Conservation (phyloP, 192 early-diverging fungal genomes). For the Podila minutissima region DNA sequence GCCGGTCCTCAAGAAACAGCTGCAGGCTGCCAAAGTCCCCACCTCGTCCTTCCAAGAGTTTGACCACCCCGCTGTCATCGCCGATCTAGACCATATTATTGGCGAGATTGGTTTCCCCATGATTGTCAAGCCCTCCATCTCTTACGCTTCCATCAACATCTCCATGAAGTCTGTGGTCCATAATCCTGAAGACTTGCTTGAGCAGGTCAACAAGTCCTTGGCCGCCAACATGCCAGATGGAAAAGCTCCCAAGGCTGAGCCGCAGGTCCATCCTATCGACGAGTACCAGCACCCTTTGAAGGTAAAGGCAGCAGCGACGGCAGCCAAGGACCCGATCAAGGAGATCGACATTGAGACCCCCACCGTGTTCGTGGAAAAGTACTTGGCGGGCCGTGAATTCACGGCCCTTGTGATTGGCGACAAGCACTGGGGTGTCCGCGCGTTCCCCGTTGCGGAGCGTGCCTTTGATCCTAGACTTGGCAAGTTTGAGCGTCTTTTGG, state of each 20-base stretch:
- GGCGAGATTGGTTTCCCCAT: constrained; percentile 48
- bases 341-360: constrained; percentile 30
- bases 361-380: constrained; percentile 58
- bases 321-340: constrained; percentile 2
- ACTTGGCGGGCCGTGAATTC: constrained; percentile 58
- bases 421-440: constrained; percentile 43
- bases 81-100: constrained; percentile 17
- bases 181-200: constrained; percentile 17
- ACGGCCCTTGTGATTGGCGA: constrained; percentile 55
- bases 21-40: constrained; percentile 27
- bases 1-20: constrained; percentile 22
- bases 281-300: background rate
- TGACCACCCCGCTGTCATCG: background rate
- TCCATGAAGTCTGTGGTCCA: constrained; percentile 50
- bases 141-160: constrained; percentile 57
- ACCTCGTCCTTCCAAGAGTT: constrained; percentile 40
- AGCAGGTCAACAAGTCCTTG: constrained; percentile 43
- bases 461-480: constrained; percentile 47
- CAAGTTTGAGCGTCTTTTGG: constrained; percentile 47
- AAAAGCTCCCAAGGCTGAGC: background rate
- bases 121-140: constrained; percentile 60
- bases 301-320: background rate
- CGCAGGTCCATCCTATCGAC: background rate
- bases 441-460: constrained; percentile 58
- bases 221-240: constrained; percentile 11